Evolutionary conservation across 2,329 filamentous ascomycete genomes (phyloP), one percentile per base, ranked within the genome.

Genomic region (Sporothrix euskadiensis): DNA sequence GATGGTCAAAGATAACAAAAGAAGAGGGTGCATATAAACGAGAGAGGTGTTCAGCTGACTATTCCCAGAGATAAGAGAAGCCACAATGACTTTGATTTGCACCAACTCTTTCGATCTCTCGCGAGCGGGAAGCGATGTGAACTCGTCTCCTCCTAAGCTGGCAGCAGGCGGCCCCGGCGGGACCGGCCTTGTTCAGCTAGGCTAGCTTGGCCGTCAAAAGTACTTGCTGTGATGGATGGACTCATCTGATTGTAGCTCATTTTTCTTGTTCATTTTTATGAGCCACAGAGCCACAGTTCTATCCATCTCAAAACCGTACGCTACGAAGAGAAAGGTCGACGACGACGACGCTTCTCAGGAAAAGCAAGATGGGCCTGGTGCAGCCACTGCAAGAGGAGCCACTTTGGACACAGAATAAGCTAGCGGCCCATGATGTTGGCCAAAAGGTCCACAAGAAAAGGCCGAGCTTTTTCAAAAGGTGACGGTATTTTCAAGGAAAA

Each of bases 91-190:
- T 49, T 49, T 6, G 44, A 19, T 16, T 49, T 16, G 14, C 12
- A 49, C 14, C 44, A 19, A 5, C 14, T 49, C 26, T 26, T 26
- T 26, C 2, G 26, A 26, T 26, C 26, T 26, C 26, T 19, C n/a
- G 12, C 16, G 19, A 59, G 16, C 7, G 10, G 35, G 26, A 19
- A 61, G 19, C 54, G 26, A 41, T 41, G 57, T 41, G 57, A 32
- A n/a, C 14, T 61, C 56, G 26, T 16, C 26, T 19, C 30, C 52
- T 56, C 9, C 10, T 26, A 26, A 26, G 26, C 14, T 16, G 39
- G 32, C 57, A 61, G 57, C 57, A 61, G 32, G 32, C 57, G 57
- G 57, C 61, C 39, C 61, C 61, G 39, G 61, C 39, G 61, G 61
- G 61, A 66, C 39, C 39, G 39, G 39, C 61, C 61, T 66, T 47